These are phyloP conservation scores for Yamadazyma ubonensis DNA, from an alignment of 805 yeast genomes.

Conservation along the genomic window DNA sequence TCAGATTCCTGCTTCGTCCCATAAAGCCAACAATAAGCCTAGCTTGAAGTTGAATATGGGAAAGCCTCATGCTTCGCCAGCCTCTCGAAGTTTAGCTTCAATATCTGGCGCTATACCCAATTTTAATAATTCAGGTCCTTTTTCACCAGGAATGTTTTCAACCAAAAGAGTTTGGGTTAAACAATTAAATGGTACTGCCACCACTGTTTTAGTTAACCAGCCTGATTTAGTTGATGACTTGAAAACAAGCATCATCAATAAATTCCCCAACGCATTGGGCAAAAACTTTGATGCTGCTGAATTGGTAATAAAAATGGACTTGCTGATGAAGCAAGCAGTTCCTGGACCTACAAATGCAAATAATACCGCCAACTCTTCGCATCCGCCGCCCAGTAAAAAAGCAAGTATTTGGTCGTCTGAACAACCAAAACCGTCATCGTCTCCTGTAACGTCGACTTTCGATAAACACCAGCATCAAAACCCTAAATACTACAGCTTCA, in stretches of 20 bases:
- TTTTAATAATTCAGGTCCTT: constrained; percentile 15
- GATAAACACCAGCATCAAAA: constrained; percentile 7
- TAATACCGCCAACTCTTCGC: not conserved
- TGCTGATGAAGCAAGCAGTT: constrained; percentile 14
- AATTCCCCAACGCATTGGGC: constrained; percentile 68
- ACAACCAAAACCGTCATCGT: constrained; percentile 17
- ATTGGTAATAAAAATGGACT: constrained; percentile 40
- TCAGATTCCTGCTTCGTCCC: not conserved
- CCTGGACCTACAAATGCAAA: constrained; percentile 3
- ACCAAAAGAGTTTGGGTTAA: constrained; percentile 56
- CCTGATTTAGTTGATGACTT: constrained; percentile 79
- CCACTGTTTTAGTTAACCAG: constrained; percentile 62
- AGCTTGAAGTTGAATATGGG: constrained; percentile 16
- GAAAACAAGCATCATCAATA: constrained; percentile 59
- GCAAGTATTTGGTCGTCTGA: constrained; percentile 14
- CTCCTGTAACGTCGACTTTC: constrained; percentile 16
- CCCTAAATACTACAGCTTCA: constrained; percentile 10
- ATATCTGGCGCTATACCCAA: constrained; percentile 13
- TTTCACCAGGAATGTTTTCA: constrained; percentile 16
- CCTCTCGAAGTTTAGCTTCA: constrained; percentile 10
- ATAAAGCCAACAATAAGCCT: constrained; percentile 10
- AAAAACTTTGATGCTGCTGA: constrained; percentile 69
- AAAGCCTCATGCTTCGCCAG: constrained; percentile 8
- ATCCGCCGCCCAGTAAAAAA: constrained; percentile 14
- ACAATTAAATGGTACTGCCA: constrained; percentile 55